Conservation (phyloP, 2,329 filamentous ascomycete genomes). For the Ophiosphaerella narmari region DNA sequence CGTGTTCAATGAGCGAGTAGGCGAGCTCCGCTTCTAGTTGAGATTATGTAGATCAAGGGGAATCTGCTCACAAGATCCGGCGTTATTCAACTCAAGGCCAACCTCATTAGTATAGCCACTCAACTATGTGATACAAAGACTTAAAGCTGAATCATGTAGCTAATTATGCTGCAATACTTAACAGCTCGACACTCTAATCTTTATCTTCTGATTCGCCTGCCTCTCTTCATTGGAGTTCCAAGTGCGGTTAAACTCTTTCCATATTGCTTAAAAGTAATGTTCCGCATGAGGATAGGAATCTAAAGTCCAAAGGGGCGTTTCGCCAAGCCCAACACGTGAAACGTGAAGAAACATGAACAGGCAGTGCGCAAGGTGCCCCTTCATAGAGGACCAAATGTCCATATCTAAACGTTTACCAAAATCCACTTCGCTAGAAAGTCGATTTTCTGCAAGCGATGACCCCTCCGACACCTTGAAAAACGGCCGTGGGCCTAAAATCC, state of each 20-base stretch:
- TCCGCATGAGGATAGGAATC: neutral
- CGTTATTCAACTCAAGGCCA: no score
- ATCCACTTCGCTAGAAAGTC: neutral
- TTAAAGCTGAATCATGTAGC: neutral
- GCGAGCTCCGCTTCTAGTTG: no score
- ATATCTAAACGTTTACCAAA: slow-evolving; percentile 1
- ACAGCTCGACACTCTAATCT: neutral
- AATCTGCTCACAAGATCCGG: no score
- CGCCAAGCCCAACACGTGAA: neutral
- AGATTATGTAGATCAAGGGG: no score
- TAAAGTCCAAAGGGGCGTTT: neutral
- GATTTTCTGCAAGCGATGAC: slow-evolving; percentile 1
- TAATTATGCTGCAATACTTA: neutral
- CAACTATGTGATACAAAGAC: no score
- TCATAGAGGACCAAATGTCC: neutral
- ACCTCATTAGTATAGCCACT: no score
- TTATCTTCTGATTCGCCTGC: neutral
- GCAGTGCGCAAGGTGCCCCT: neutral
- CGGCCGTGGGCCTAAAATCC: neutral
- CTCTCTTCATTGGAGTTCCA: neutral
- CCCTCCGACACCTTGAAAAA: neutral
- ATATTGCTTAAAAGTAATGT: slow-evolving; percentile 1
- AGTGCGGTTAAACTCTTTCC: neutral
- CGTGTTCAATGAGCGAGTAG: no score
- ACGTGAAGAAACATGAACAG: neutral